These are phyloP conservation scores for Aureobasidium sp. DNA, from an alignment of 2,329 filamentous ascomycete genomes.

Conservation along the genomic window DNA sequence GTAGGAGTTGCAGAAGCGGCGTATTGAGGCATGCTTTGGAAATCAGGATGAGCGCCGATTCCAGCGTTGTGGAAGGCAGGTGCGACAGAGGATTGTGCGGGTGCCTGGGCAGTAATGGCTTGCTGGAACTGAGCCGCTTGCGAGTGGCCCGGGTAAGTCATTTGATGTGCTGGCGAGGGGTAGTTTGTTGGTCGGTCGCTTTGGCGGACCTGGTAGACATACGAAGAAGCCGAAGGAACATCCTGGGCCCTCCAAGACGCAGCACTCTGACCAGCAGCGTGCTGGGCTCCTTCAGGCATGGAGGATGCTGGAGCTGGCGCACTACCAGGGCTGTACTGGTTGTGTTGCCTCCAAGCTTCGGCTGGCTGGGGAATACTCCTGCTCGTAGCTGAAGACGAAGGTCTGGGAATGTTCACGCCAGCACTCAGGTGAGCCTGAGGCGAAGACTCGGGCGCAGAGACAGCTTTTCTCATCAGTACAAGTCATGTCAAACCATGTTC, in stretches of 20 bases:
- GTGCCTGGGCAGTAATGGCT: background rate
- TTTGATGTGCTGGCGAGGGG: background rate
- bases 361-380: background rate
- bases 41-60: background rate
- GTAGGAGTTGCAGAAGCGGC: background rate
- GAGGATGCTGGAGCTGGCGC: background rate
- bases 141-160: background rate
- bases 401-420: constrained; percentile 6
- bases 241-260: constrained; percentile 9
- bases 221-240: background rate
- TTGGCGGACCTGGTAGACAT: constrained; percentile 5
- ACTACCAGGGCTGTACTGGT: constrained; percentile 2
- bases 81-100: background rate
- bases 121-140: constrained; percentile 11
- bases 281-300: constrained; percentile 1
- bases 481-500: too few relatives aligned
- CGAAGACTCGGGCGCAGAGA: constrained; percentile 1
- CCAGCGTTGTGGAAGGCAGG: constrained; percentile 7
- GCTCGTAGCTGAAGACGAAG: constrained; percentile 11
- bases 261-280: background rate
- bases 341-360: constrained; percentile 10
- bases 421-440: background rate
- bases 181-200: constrained; percentile 1
- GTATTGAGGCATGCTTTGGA: constrained; percentile 11
- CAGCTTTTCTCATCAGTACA: background rate